A percentile compares a stretch with the other conserved stretches of the same genome.
Conservation (phyloP, 768 basidiomycete genomes). For the Sarcodon aspratus region DNA sequence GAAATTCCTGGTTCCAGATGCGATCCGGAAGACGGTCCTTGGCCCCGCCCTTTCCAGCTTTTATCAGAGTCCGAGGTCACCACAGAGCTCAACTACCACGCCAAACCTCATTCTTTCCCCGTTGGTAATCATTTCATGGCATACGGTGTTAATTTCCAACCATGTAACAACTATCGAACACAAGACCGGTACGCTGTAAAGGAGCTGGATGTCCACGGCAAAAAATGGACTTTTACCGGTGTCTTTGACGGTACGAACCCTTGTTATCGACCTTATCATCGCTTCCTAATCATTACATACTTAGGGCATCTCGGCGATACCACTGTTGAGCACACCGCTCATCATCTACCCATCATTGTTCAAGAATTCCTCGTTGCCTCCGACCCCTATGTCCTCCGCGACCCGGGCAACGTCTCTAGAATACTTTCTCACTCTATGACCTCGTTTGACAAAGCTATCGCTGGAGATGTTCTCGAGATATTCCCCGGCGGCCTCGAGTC, state of each 20-base stretch:
- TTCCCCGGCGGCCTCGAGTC: slow-evolving; percentile 42
- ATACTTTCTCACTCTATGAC: slow-evolving; percentile 26
- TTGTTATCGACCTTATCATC: neutral
- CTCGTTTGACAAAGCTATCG: slow-evolving; percentile 30
- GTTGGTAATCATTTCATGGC: neutral
- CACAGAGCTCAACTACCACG: neutral
- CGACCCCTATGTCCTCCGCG: slow-evolving; percentile 9
- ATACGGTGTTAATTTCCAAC: slow-evolving; percentile 31
- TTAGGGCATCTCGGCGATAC: slow-evolving; percentile 37
- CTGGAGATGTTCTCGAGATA: slow-evolving; percentile 30
- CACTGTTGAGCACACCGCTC: slow-evolving; percentile 33
- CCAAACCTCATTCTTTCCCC: neutral
- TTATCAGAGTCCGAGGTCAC: neutral
- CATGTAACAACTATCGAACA: slow-evolving; percentile 23
- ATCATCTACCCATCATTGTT: slow-evolving; percentile 28
- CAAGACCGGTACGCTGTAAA: slow-evolving; percentile 32
- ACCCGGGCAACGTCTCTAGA: slow-evolving; percentile 20
- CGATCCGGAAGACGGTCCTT: neutral
- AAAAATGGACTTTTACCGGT: slow-evolving; percentile 32
- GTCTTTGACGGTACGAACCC: slow-evolving; percentile 31
- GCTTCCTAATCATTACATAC: neutral
- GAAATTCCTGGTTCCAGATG: neutral
- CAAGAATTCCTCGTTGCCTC: slow-evolving; percentile 24
- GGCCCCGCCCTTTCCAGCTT: neutral
- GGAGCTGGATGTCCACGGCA: slow-evolving; percentile 27